A percentile compares a stretch with the other conserved stretches of the same genome.
Conservation (phyloP, 208 protist genomes). For the Leishmania tarentolae region DNA sequence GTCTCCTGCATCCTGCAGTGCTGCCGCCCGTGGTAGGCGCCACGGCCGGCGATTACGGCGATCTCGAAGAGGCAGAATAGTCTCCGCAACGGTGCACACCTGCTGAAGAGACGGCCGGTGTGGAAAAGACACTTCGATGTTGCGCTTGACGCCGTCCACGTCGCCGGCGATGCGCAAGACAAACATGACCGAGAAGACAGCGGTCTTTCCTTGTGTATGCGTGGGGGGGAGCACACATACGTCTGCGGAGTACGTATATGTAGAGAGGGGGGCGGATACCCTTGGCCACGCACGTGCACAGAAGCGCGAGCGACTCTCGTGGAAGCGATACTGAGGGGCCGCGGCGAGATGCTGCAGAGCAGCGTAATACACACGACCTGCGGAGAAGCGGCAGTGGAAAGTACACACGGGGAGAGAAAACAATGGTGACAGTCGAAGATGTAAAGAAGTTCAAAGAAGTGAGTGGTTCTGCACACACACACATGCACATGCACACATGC, state of each 20-base stretch:
- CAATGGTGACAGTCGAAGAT: not conserved
- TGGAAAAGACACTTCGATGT: conserved; percentile 63
- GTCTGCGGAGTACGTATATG: not conserved
- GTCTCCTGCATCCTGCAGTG: not conserved
- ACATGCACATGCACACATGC: not conserved
- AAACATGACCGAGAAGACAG: conserved; percentile 28
- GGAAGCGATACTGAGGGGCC: not conserved
- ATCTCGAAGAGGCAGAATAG: conserved; percentile 36
- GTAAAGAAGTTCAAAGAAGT: not conserved
- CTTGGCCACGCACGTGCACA: not conserved
- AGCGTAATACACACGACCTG: not conserved
- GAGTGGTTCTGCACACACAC: not conserved
- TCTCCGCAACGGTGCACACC: conserved; percentile 54
- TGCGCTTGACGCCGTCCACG: conserved; percentile 27
- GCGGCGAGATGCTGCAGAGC: not conserved
- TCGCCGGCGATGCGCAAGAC: conserved; percentile 36
- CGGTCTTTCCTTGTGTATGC: not conserved
- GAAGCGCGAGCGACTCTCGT: not conserved
- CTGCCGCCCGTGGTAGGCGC: conserved; percentile 4
- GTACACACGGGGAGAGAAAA: conserved; percentile 1
- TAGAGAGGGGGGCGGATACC: not conserved
- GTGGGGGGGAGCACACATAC: not conserved
- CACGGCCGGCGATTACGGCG: not conserved
- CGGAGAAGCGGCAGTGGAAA: not conserved
- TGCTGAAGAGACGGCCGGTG: conserved; percentile 53